Base-by-base conservation (phyloP, 306 rosid genomes). In the Erythrophleum fordii region DNA sequence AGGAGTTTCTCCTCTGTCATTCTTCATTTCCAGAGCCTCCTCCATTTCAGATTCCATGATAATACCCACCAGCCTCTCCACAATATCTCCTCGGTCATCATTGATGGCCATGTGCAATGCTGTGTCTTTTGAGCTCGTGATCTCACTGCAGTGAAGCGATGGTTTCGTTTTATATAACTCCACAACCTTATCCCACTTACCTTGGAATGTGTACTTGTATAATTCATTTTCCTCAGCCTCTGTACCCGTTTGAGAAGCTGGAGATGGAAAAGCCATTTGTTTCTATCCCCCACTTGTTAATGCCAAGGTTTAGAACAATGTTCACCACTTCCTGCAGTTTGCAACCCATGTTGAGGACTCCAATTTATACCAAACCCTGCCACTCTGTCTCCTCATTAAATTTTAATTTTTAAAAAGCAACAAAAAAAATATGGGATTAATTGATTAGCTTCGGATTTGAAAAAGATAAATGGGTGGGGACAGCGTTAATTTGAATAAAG, bases 21-120 rank as follows among this genome's bases (percentile, higher is more conserved):
- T 84, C 52, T 6, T 9, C 3, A 35, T 0, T n/a, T 0, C 0
- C 0, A 83, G 79, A 10, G 74, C 85, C 2, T 14, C 0, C 0
- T 14, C 18, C 0, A 0, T 0, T 1, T 0, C 35, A 4, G 0
- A 1, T 11, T 0, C 0, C 11, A 20, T 0, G 1, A 11, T 0
- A n/a, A 73, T 62, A 0, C 5, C 1, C 17, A 85, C 72, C 0
- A 85, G 75, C 22, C 0, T 0, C 34, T 72, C 59, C 17, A 89
- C 86, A 0, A n/a, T n/a, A 0, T 26, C 9, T 20, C 58, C 77
- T 25, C 67, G 68, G 22, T 75, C 77, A 9, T 86, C 88, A 4
- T 82, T 68, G 16, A 81, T 89, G 12, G 92, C 90, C 74, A 89
- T 29, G 34, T 91, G 96, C 11, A 91, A 51, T 34, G 84, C 92